Conservation (phyloP, 495 filamentous ascomycete genomes). For the Penicillium crystallinum region DNA sequence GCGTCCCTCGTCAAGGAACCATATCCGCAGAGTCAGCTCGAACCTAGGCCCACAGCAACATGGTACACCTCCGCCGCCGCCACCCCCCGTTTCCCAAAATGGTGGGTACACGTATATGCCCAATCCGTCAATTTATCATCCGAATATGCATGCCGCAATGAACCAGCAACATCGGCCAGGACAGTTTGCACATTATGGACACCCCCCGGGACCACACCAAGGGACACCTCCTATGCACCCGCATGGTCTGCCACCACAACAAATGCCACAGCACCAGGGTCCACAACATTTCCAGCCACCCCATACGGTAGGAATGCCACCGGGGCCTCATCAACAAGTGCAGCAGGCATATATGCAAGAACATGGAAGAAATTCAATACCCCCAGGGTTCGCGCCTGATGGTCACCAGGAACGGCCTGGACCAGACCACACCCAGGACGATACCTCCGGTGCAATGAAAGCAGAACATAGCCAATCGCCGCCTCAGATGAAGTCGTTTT, state of each 20-base stretch:
- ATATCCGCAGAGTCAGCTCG: conserved; percentile 67
- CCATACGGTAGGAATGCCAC: conserved; percentile 26
- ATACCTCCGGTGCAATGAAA: conserved; percentile 34
- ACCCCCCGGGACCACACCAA: conserved; percentile 35
- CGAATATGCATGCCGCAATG: conserved; percentile 49
- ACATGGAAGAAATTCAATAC: conserved; percentile 50
- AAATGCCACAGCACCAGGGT: conserved; percentile 29
- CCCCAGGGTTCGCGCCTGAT: conserved; percentile 45
- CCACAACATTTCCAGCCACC: conserved; percentile 42
- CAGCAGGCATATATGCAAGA: conserved; percentile 68
- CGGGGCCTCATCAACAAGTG: conserved; percentile 48
- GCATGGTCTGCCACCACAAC: conserved; percentile 29
- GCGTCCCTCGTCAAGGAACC: conserved; percentile 77
- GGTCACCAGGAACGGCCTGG: conserved; percentile 40
- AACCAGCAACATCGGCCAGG: conserved; percentile 39
- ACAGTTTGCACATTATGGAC: conserved; percentile 46
- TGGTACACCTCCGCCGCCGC: conserved; percentile 53
- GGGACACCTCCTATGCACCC: conserved; percentile 27
- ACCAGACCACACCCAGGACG: conserved; percentile 36
- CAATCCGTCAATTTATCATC: conserved; percentile 79
- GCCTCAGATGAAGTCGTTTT: conserved; percentile 61
- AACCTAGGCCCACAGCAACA: conserved; percentile 63
- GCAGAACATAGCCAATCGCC: conserved; percentile 46
- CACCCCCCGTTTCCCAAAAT: conserved; percentile 61
- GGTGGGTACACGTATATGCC: conserved; percentile 74